Base-by-base conservation (phyloP, 2,329 filamentous ascomycete species). In the Mycosphaerella arachidis region DNA sequence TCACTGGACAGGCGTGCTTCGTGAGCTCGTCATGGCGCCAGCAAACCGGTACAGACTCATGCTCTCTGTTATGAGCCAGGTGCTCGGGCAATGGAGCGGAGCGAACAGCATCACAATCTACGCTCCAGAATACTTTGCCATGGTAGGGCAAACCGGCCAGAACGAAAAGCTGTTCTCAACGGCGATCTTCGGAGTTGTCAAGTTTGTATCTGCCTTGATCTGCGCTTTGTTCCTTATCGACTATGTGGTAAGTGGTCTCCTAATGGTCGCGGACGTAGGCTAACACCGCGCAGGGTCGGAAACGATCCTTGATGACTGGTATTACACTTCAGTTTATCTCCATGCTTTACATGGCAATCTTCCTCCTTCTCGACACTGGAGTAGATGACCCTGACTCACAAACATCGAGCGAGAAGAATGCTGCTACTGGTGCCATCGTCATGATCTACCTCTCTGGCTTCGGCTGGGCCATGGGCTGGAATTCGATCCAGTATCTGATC, bases 21-120 rank as follows among this genome's bases (percentile, higher is more conserved):
- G 86, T 68, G 89, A 92, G 74, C 81, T 90, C 68, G 82, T 92
- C 72, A 70, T 85, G 13, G 79, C 86, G 62, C 84, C 83, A 27
- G 83, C 82, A 70, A 92, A 92, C 74, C 76, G 89, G 3, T 92
- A 92, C 76, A 82, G 89, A 3, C 78, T 92, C 4, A 88, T 88
- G 71, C 79, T 93, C 29, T 82, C 85, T 35, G 76, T 86, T 58
- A 82, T 86, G 75, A 84, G 86, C 0, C 90, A 93, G 73, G 73
- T 93, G 53, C 79, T 92, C 0, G 83, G 83, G 0, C 90, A 93
- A 70, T 91, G 88, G 88, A 55, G 53, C 27, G 66, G 66, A 86
- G 82, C 84, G 0, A 83, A 84, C 35, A 85, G 82, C 45, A 91
- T 92, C 73, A 92, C 89, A 0, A 81, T 92, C 16, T 92, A 92